A percentile compares a stretch with the other conserved stretches of the same genome.
Evolutionary conservation across 1,284 basidiomycete genomes (phyloP).

Genomic region (Ceratobasidium sp.): DNA sequence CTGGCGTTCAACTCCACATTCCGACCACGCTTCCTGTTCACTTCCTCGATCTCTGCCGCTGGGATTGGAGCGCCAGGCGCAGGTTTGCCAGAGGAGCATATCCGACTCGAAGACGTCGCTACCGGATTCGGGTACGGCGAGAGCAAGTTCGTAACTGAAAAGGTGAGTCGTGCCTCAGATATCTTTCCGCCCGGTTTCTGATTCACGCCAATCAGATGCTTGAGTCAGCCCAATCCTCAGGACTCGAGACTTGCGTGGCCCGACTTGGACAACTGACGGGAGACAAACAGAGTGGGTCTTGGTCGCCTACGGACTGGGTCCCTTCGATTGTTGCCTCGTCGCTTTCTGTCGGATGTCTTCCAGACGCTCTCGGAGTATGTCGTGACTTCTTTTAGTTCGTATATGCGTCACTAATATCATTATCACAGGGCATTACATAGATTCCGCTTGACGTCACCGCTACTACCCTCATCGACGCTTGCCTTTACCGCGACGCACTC

Average conservation of each 20-base stretch:
- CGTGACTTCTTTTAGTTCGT: not conserved
- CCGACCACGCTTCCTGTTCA: constrained; percentile 41
- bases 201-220: not conserved
- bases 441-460: constrained; percentile 50
- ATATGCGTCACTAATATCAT: too few species aligned
- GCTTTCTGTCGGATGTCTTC: not conserved
- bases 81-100: constrained; percentile 3
- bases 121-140: constrained; percentile 42
- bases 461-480: not conserved
- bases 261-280: constrained; percentile 43
- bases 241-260: constrained; percentile 14
- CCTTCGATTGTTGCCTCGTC: constrained; percentile 36
- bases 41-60: constrained; percentile 37
- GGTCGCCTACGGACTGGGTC: constrained; percentile 41
- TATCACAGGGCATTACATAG: constrained; percentile 50
- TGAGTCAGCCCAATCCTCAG: not conserved
- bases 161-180: not conserved
- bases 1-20: constrained; percentile 36
- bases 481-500: not conserved
- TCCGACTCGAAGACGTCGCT: constrained; percentile 11
- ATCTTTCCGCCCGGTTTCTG: not conserved
- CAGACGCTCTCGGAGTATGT: constrained; percentile 5
- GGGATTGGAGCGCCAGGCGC: constrained; percentile 13
- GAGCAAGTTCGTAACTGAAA: constrained; percentile 43
- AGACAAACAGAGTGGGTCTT: constrained; percentile 24